Base-by-base conservation (phyloP, 2,329 filamentous ascomycete genomes). In the Nannizzia gypsea region DNA sequence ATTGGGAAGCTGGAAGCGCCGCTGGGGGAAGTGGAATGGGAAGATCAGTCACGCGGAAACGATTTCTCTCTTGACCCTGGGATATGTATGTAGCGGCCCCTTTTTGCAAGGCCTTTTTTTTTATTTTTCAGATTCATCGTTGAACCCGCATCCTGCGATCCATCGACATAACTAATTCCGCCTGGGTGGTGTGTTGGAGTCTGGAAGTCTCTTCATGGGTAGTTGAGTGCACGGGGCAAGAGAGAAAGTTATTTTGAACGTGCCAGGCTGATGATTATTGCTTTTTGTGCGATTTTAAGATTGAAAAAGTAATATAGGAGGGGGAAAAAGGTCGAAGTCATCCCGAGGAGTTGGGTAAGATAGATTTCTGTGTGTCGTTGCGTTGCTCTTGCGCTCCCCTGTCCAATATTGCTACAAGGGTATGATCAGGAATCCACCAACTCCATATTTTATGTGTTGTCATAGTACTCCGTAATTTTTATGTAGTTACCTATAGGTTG, bases 1-100 rank as follows among this genome's bases (percentile, higher is more conserved):
- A 56, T 56, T 56, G 54, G 54, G 54, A 56, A 56, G 54, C 54
- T 56, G 54, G 54, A 56, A 56, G 54, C 54, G 54, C 54, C 31
- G 31, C 54, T 56, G 54, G 31, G 50, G 24, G n/a, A 17, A 20
- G 9, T 5, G 3, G 26, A 24, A 52, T 5, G 11, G 15, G 48
- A 52, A 52, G 48, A 52, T 52, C 48, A 31, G 24, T 52, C 48
- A 52, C 48, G 48, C 48, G 48, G 48, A 52, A 22, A 52, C 13
- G 28, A 13, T 24, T 31, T 24, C 22, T 42, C 4, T 42, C 48
- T 28, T 13, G 24, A 24, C 24, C 26, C 48, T 52, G 13, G 48
- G 48, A 24, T 28, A 24, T 13, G 48, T 52, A n/a, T n/a, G n/a
- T n/a, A n/a, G 48, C 22, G 22, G 42, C 26, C 26, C 48, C n/a